These are phyloP conservation scores for Thermothielavioides terrestris DNA, from an alignment of 495 filamentous ascomycete genomes.

Conservation along the genomic window DNA sequence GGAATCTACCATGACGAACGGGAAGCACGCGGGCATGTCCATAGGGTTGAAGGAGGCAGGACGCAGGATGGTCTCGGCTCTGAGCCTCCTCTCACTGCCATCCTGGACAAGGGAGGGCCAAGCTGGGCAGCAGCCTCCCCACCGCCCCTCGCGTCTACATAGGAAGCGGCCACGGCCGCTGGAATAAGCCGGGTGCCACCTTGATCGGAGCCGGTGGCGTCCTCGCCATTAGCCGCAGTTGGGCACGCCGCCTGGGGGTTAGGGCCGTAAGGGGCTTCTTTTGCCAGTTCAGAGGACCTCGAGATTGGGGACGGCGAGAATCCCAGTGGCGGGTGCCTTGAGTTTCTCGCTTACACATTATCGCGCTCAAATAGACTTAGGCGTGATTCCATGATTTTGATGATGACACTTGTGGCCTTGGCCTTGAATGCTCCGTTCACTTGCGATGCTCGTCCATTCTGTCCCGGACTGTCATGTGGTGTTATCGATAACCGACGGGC, in stretches of 20 bases:
- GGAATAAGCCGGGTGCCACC: background rate
- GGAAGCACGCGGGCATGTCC: too few relatives aligned
- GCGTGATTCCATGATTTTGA: background rate
- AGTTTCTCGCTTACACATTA: background rate
- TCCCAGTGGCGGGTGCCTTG: background rate
- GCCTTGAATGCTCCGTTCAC: background rate
- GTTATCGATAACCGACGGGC: conserved; percentile 1
- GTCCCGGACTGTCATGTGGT: background rate
- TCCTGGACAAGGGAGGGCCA: too few relatives aligned
- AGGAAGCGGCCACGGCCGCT: background rate
- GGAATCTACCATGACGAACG: background rate
- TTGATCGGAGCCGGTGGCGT: too few relatives aligned
- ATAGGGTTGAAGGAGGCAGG: too few relatives aligned
- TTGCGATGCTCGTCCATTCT: background rate
- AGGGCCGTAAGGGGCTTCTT: background rate
- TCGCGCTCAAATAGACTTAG: background rate
- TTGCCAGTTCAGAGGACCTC: too few relatives aligned
- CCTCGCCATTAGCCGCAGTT: background rate
- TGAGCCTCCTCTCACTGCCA: background rate
- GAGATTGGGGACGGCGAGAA: background rate
- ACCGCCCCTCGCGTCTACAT: background rate
- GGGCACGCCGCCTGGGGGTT: background rate
- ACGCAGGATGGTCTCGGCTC: too few relatives aligned
- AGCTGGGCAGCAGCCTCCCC: background rate
- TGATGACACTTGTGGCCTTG: background rate